Evolutionary conservation across 192 early-diverging fungal genomes (phyloP).

Genomic region (Rhizophagus sp.): DNA sequence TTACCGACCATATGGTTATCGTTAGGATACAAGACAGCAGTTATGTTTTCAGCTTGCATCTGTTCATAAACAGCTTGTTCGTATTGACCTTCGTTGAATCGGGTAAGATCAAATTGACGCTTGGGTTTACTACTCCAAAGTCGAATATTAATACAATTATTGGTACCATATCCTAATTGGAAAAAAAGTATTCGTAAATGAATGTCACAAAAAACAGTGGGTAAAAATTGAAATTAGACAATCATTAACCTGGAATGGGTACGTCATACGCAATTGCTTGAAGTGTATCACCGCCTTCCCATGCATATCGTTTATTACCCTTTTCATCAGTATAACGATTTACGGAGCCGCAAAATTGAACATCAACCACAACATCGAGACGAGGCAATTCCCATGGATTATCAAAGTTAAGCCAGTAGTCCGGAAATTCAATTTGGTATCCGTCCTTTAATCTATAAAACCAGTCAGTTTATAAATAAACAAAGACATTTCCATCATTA

Average conservation of each 20-base stretch:
- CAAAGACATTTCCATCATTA: neutral
- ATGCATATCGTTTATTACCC: constrained; percentile 65
- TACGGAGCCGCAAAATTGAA: constrained; percentile 89
- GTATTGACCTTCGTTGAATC: constrained; percentile 92
- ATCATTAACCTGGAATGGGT: constrained; percentile 80
- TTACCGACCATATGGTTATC: constrained; percentile 98
- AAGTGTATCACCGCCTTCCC: constrained; percentile 87
- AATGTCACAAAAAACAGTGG: too few species aligned
- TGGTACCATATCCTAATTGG: constrained; percentile 66
- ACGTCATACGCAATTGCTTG: constrained; percentile 96
- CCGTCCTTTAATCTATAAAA: constrained; percentile 79
- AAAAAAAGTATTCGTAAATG: neutral
- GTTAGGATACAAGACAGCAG: constrained; percentile 95
- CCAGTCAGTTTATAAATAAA: neutral
- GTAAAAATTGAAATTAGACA: neutral
- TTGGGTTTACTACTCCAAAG: constrained; percentile 95
- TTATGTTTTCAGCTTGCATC: constrained; percentile 91
- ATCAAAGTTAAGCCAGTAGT: constrained; percentile 96
- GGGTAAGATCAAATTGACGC: constrained; percentile 82
- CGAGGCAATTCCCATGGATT: constrained; percentile 98
- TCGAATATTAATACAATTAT: constrained; percentile 95
- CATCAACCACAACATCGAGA: constrained; percentile 86
- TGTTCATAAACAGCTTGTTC: constrained; percentile 90
- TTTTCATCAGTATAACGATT: constrained; percentile 68
- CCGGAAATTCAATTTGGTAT: constrained; percentile 91